Conservation (phyloP, 345 rosid genomes). For the Conringia planisiliqua region DNA sequence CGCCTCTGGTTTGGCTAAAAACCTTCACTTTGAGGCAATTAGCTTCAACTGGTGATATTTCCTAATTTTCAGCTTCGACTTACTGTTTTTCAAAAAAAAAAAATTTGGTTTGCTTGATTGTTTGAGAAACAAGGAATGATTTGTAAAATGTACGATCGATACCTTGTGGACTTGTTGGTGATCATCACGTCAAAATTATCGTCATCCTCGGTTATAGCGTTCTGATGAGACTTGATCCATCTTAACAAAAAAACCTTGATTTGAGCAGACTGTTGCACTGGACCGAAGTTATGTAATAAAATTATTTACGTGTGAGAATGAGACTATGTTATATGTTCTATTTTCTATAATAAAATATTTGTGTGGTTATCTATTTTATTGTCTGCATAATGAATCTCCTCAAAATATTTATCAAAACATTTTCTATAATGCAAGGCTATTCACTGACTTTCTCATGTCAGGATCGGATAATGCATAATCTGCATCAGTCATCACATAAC, state of each 20-base stretch:
- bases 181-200: background rate
- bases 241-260: background rate
- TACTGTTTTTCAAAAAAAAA: background rate
- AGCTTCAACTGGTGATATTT: constrained; percentile 54
- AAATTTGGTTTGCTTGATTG: background rate
- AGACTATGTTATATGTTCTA: background rate
- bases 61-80: background rate
- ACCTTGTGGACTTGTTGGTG: background rate
- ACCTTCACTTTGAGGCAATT: constrained; percentile 53
- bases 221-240: background rate
- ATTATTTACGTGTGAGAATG: background rate
- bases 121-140: background rate
- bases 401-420: background rate
- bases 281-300: background rate
- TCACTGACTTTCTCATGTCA: no score
- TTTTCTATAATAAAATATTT: background rate
- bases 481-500: no score
- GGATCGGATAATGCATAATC: no score
- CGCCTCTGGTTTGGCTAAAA: constrained; percentile 44
- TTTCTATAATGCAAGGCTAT: no score
- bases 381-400: background rate
- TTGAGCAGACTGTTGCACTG: background rate
- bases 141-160: background rate
- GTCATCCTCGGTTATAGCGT: background rate
- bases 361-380: background rate